phyloP scores from a whole-genome alignment of 495 filamentous ascomycete species.

The Hapsidospora chrysogenum region DNA sequence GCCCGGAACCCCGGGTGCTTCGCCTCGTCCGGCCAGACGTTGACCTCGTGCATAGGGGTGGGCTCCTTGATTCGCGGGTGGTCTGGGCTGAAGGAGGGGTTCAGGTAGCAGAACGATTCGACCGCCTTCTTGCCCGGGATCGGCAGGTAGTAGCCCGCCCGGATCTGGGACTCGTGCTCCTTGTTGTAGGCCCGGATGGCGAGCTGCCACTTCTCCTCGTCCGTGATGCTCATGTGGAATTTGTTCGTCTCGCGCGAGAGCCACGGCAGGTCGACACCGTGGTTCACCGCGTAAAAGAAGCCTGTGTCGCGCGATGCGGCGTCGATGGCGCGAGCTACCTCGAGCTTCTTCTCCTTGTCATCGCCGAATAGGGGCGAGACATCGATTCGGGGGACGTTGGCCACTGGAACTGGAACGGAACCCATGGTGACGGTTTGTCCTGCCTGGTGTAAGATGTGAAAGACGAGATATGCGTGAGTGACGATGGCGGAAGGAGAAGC shows the following conservation, averaged over 20 bases:
- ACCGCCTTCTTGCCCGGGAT: not conserved
- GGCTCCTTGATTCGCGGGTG: not conserved
- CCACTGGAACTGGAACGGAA: not conserved
- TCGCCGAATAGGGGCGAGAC: not conserved
- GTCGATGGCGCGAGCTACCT: not conserved
- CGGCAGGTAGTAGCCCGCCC: not conserved
- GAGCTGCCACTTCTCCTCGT: not conserved
- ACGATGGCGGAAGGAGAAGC: too few species aligned
- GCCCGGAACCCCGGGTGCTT: not conserved
- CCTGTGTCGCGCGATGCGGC: not conserved
- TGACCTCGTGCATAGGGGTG: not conserved
- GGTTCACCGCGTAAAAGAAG: not conserved
- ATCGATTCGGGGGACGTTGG: not conserved
- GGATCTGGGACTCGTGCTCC: not conserved
- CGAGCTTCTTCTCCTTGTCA: not conserved
- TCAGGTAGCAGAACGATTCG: not conserved
- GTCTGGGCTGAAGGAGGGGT: not conserved
- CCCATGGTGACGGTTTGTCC: not conserved
- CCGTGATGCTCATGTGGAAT: not conserved
- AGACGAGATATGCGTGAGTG: too few species aligned
- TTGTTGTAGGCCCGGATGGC: not conserved
- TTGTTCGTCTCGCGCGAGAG: not conserved
- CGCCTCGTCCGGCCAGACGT: not conserved
- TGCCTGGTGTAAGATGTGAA: too few species aligned
- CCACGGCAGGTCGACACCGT: not conserved